Percentiles rank a stretch among this genome's conserved stretches.
phyloP scores from a whole-genome alignment of 176 grass and related monocot genomes.

The Cenchrus americanus region DNA sequence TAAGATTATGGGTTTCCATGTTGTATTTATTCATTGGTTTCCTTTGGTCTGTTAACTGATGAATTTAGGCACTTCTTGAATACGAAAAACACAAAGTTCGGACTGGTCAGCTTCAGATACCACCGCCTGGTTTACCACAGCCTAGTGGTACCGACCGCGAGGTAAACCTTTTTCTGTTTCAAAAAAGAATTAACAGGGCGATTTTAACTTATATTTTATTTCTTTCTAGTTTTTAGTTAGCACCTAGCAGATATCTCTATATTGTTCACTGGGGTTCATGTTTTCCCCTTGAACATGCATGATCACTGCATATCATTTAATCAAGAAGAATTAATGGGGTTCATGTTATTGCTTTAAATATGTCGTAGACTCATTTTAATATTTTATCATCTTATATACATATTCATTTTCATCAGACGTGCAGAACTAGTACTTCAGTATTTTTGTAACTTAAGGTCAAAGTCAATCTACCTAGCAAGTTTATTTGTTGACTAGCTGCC shows the following conservation, averaged over 20 bases:
- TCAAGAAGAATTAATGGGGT: neutral
- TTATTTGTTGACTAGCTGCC: neutral
- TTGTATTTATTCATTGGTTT: constrained; percentile 31
- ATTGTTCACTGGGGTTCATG: constrained; percentile 4
- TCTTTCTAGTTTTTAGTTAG: constrained; percentile 25
- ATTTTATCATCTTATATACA: neutral
- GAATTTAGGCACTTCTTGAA: constrained; percentile 82
- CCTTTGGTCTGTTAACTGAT: constrained; percentile 29
- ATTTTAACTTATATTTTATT: constrained; percentile 33
- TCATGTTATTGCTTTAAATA: constrained; percentile 14
- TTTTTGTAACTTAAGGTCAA: neutral
- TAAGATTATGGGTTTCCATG: constrained; percentile 30
- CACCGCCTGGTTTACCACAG: constrained; percentile 57
- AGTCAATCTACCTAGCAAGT: neutral
- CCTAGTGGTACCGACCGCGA: constrained; percentile 57
- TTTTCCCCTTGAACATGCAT: neutral
- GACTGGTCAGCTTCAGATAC: constrained; percentile 87
- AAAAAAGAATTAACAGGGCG: constrained; percentile 1
- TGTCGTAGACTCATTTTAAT: neutral
- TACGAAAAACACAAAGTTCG: constrained; percentile 97
- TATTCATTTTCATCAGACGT: constrained; percentile 2
- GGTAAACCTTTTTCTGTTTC: constrained; percentile 52
- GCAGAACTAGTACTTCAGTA: constrained; percentile 3
- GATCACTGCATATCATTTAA: neutral
- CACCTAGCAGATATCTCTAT: neutral